phyloP scores from a whole-genome alignment of 352 stramenopile species.

The Pythium utonaiense region DNA sequence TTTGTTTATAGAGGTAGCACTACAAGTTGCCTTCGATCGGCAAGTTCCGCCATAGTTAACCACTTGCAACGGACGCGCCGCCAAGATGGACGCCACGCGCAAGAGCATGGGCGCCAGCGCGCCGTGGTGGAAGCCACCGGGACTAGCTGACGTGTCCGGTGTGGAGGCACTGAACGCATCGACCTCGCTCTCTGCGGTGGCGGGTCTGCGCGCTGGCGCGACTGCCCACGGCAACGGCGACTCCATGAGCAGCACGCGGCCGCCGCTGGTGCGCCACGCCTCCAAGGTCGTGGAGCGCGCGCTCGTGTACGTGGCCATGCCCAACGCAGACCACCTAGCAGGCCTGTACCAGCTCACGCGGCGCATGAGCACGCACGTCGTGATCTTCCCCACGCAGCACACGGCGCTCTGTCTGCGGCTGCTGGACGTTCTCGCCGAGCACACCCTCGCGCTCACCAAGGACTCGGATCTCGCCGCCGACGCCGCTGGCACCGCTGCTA shows the following conservation, averaged over 20 bases:
- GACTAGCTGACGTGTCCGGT: constrained; percentile 42
- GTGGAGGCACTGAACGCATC: constrained; percentile 28
- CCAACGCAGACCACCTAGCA: constrained; percentile 27
- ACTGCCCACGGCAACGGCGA: neutral
- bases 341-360: constrained; percentile 44
- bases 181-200: constrained; percentile 31
- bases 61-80: neutral
- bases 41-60: neutral
- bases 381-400: constrained; percentile 47
- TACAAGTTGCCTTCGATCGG: neutral
- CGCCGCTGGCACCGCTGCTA: constrained; percentile 12
- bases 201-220: constrained; percentile 8
- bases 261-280: neutral
- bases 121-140: constrained; percentile 38
- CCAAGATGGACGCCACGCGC: constrained; percentile 7
- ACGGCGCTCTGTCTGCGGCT: constrained; percentile 42
- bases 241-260: neutral
- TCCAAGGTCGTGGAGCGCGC: constrained; percentile 35
- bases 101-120: neutral
- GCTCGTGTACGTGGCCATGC: constrained; percentile 37
- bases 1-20: too few species aligned
- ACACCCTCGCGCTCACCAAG: constrained; percentile 21
- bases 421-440: constrained; percentile 57
- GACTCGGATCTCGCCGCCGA: constrained; percentile 9
- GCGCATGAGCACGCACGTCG: constrained; percentile 32